Evolutionary conservation across 805 yeast species (phyloP).

Genomic region (Schwanniomyces polymorphus): DNA sequence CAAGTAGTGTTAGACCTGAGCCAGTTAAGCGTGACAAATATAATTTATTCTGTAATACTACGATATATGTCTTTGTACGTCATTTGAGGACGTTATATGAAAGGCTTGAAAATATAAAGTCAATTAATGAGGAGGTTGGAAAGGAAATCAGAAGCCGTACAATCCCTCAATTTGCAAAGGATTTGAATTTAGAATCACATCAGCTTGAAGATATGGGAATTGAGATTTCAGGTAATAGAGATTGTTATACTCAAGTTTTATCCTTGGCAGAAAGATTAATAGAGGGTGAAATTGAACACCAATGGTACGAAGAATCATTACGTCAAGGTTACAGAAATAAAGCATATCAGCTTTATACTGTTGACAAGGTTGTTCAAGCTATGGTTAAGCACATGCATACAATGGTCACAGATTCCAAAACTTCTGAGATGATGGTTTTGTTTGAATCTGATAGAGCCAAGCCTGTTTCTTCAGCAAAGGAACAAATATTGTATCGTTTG

Average conservation of each 20-base stretch:
- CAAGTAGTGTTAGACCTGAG: conserved; percentile 14
- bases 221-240: conserved; percentile 58
- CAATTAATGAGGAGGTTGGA: conserved; percentile 67
- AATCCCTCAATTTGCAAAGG: conserved; percentile 78
- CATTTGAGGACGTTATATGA: conserved; percentile 78
- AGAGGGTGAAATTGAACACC: conserved; percentile 90
- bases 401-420: conserved; percentile 73
- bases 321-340: conserved; percentile 94
- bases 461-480: conserved; percentile 69
- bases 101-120: conserved; percentile 76
- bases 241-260: conserved; percentile 79
- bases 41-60: conserved; percentile 85
- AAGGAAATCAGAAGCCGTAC: conserved; percentile 65
- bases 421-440: conserved; percentile 75
- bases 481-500: conserved; percentile 88
- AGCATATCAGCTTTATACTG: conserved; percentile 89
- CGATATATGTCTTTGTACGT: conserved; percentile 87
- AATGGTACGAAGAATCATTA: conserved; percentile 90
- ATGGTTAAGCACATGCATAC: conserved; percentile 79
- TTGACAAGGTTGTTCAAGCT: conserved; percentile 85
- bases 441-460: conserved; percentile 79
- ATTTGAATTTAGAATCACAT: conserved; percentile 75
- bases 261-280: conserved; percentile 71
- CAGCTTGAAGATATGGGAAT: conserved; percentile 82
- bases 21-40: conserved; percentile 50